phyloP scores from a whole-genome alignment of 2,329 filamentous ascomycete species.

The Cordyceps javanica region DNA sequence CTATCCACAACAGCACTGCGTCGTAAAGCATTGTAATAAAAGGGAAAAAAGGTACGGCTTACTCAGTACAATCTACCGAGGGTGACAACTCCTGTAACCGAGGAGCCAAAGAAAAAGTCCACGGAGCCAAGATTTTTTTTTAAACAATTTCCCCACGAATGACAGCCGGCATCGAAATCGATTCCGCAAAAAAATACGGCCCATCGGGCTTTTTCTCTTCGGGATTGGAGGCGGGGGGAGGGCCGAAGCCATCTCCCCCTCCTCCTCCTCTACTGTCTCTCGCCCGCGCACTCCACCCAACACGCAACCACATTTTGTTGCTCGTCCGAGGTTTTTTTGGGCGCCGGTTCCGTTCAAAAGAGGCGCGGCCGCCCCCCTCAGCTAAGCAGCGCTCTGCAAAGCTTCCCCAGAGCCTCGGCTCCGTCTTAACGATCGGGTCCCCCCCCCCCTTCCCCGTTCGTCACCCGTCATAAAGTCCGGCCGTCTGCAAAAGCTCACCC shows the following conservation, averaged over 20 bases:
- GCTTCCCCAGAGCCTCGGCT: constrained; percentile 15
- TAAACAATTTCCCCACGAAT: background rate
- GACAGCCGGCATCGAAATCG: background rate
- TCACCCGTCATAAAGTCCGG: constrained; percentile 6
- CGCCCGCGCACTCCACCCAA: too few relatives aligned
- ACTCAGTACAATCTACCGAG: too few relatives aligned
- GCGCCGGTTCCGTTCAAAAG: background rate
- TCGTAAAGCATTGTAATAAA: too few relatives aligned
- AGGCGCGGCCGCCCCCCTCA: too few relatives aligned
- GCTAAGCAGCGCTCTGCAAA: constrained; percentile 9
- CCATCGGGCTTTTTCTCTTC: background rate
- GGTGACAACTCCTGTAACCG: background rate
- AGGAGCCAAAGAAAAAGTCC: background rate
- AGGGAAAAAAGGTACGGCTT: too few relatives aligned
- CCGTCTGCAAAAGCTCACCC: background rate
- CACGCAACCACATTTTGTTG: background rate
- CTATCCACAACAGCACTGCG: too few relatives aligned
- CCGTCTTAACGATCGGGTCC: background rate
- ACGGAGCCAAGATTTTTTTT: background rate
- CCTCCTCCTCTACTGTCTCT: too few relatives aligned
- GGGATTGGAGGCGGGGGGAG: too few relatives aligned
- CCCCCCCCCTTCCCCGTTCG: too few relatives aligned
- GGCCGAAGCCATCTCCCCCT: too few relatives aligned
- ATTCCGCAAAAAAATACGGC: background rate
- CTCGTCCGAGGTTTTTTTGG: constrained; percentile 6